Evolutionary conservation across 2,329 filamentous ascomycete species (phyloP).

Genomic region (Exophiala sideris): DNA sequence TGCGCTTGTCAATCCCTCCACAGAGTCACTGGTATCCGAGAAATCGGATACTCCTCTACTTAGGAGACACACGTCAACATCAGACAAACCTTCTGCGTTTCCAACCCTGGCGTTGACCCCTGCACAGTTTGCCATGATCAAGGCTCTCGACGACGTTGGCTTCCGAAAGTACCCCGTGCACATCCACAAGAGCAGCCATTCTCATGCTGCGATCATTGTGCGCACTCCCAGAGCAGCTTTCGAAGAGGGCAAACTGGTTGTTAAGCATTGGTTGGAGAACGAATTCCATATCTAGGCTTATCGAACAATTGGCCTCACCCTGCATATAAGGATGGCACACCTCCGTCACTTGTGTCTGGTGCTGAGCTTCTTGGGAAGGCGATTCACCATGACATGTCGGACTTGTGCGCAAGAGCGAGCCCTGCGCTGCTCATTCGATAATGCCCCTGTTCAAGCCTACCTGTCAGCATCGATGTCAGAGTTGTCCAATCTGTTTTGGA

Average conservation of each 20-base stretch:
- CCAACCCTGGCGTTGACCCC: conserved; percentile 75
- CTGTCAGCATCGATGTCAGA: too few species aligned
- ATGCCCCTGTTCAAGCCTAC: too few species aligned
- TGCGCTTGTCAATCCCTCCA: conserved; percentile 10
- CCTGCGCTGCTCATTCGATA: too few species aligned
- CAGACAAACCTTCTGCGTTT: conserved; percentile 41
- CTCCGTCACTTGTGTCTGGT: neutral
- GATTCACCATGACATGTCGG: too few species aligned
- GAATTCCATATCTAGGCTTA: conserved; percentile 62
- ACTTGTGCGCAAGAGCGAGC: too few species aligned
- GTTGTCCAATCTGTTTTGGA: too few species aligned
- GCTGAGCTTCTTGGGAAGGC: neutral
- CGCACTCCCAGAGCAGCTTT: conserved; percentile 65
- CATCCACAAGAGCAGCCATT: conserved; percentile 65
- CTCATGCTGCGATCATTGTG: conserved; percentile 87
- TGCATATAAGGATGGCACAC: neutral
- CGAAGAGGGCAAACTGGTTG: conserved; percentile 71
- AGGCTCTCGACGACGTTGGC: conserved; percentile 64
- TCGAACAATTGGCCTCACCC: neutral
- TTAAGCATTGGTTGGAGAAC: conserved; percentile 75
- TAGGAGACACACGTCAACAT: conserved; percentile 27
- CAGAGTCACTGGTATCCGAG: conserved; percentile 21
- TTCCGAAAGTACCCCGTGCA: conserved; percentile 57
- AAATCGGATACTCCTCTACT: conserved; percentile 32
- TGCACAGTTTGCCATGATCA: conserved; percentile 81